Evolutionary conservation across 306 rosid species (phyloP).

Genomic region (Cucurbita ficifolia): DNA sequence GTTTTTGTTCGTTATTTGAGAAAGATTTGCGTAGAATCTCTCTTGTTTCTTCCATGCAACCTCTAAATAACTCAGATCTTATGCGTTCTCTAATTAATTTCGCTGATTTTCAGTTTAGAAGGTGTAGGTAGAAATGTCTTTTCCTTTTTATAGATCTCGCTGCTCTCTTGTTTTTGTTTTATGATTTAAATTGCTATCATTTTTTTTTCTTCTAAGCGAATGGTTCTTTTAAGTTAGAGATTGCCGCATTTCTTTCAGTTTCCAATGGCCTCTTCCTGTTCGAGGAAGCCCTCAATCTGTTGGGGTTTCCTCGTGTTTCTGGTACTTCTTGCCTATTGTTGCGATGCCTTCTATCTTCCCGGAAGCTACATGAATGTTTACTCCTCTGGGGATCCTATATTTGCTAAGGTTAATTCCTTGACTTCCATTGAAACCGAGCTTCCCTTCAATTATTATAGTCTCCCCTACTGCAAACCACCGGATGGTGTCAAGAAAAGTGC

Average conservation of each 20-base stretch:
- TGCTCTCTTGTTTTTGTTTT: not conserved
- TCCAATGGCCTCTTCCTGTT: constrained; percentile 13
- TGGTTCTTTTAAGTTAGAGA: not conserved
- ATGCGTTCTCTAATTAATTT: not conserved
- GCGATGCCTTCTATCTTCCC: constrained; percentile 71
- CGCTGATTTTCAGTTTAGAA: not conserved
- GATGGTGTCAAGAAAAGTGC: constrained; percentile 71
- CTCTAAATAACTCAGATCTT: not conserved
- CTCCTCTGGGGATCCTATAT: constrained; percentile 34
- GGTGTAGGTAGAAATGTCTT: not conserved
- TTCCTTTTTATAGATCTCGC: not conserved
- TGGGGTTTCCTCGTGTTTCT: constrained; percentile 10
- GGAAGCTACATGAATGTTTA: constrained; percentile 90
- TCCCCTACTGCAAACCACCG: constrained; percentile 59
- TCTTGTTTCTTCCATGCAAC: not conserved
- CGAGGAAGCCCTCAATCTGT: constrained; percentile 10
- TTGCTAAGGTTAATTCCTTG: constrained; percentile 80
- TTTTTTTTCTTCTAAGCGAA: not conserved
- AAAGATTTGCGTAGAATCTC: not conserved
- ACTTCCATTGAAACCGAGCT: constrained; percentile 95
- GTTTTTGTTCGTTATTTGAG: not conserved
- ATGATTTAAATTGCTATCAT: not conserved
- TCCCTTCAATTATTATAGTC: constrained; percentile 79
- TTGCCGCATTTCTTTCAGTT: not conserved
- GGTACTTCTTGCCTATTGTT: constrained; percentile 13